Evolutionary conservation across 2,329 filamentous ascomycete species (phyloP), one percentile per base, ranked within the genome.

Genomic region (Fusarium foetens): DNA sequence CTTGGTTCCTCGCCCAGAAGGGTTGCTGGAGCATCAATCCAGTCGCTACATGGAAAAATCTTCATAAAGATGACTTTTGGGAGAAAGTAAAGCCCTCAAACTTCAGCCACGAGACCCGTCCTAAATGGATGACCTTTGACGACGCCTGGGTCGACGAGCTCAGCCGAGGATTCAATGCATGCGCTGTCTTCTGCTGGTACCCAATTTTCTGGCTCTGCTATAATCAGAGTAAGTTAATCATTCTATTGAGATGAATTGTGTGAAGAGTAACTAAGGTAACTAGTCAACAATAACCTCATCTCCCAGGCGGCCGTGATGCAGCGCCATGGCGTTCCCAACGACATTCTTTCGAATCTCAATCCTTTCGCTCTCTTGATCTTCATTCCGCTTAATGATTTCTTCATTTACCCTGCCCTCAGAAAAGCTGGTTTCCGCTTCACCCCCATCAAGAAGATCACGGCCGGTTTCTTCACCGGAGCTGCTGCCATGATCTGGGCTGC

Each of bases 81-180:
- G 88, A 93, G 41, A 83, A 83, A 13, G 89, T 91, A 66, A 93
- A 93, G 84, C 92, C 92, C 2, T 92, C 88, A 72, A 82, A 83
- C n/a, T 86, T 92, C 42, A 83, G 84, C 27, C 83, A 86, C 45
- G 82, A 81, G 25, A 81, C 82, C 53, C 89, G 88, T 41, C 92
- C 90, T 0, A 72, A 75, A 2, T 94, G 91, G 91, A 94, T 94
- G 91, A 92, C 88, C 5, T 94, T 94, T 75, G 92, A 94, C 70
- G 93, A 95, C 73, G 88, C 88, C 25, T 95, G 92, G 92, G 92
- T 95, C 41, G 92, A 93, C 77, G 91, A 94, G 78, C 87, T 94
- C 33, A 85, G 85, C 46, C 90, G 92, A 81, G 92, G 92, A 13
- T 86, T 93, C 71, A 84, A 86, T 60, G 91, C 91, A 21, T 93